Percentiles rank a stretch among this genome's conserved stretches.
phyloP scores from a whole-genome alignment of 1,284 basidiomycete genomes.

The Quambalaria eucalypti region DNA sequence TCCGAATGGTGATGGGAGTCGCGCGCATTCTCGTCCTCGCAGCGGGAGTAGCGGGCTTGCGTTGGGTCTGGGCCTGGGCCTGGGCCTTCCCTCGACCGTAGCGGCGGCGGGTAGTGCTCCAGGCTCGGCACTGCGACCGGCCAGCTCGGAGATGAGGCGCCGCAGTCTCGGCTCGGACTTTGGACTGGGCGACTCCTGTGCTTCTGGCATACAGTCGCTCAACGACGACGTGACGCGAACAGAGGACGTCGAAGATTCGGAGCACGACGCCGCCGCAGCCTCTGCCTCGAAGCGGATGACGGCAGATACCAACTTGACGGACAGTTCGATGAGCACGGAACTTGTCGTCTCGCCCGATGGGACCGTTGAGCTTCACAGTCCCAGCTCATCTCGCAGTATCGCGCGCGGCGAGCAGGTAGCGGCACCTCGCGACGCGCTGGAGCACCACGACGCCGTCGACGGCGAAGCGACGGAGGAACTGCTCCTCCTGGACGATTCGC shows the following conservation, averaged over 20 bases:
- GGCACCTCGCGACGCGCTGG: too few relatives aligned
- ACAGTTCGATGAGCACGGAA: not conserved
- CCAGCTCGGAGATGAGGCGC: not conserved
- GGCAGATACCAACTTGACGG: not conserved
- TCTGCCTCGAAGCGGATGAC: not conserved
- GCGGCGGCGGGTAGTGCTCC: too few relatives aligned
- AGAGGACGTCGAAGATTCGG: not conserved
- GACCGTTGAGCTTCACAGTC: not conserved
- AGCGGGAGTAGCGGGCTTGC: not conserved
- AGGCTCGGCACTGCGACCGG: not conserved
- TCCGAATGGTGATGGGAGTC: not conserved
- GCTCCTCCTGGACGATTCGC: too few relatives aligned
- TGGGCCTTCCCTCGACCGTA: too few relatives aligned
- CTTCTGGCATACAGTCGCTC: too few relatives aligned
- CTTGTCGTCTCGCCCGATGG: not conserved
- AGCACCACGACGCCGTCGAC: not conserved
- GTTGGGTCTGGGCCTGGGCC: not conserved
- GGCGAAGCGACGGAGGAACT: not conserved
- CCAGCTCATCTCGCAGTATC: too few relatives aligned
- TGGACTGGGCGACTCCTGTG: not conserved
- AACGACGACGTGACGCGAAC: not conserved
- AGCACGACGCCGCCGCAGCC: not conserved
- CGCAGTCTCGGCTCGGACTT: not conserved
- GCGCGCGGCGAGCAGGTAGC: too few relatives aligned
- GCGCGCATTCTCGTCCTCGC: not conserved